Base-by-base conservation (phyloP, 1,284 basidiomycete genomes). In the Cystobasidium pallidum region DNA sequence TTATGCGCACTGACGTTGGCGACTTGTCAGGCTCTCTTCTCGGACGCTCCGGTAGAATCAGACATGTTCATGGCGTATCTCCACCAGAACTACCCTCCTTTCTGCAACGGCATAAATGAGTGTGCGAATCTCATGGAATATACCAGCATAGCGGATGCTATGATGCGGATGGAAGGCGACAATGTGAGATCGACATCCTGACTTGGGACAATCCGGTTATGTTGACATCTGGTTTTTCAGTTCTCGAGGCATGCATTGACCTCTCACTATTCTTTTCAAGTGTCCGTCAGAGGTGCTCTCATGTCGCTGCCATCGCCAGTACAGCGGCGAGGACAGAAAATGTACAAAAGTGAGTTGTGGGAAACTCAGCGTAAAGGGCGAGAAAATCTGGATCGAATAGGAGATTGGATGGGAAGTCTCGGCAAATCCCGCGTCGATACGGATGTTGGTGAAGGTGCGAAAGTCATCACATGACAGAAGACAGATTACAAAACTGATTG, bases 1-100 rank as follows among this genome's bases (percentile, higher is more conserved):
- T 10, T 57, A n/a, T 36, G 45, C 30, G 45, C 28, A 26, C 43
- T 47, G 64, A 7, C 3, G 11, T 30, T 17, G 10, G n/a, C 10
- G 59, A 28, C 11, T 34, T 21, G 39, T 3, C 78, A 93, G 91
- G 79, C 79, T 13, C 82, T 96, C 2, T 92, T 92, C 78, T 86
- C 89, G 0, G 90, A 94, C 75, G 89, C 92, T 0, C 93, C 94
- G 0, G 89, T 99, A 54, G 94, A 98, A 80, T 87, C 91, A 0
- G 91, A 91, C 0, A 84, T 96, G 1, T 90, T 95, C 74, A 88
- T 89, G 7, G 82, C 95, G 3, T 99, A 97, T 80, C 85, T 95
- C 2, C 94, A 98, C 75, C 93, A 98, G 79, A 98, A 97, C 79
- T 91, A 94, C 75, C 86, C 89, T 0, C 87, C 88, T 65, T 99